Percentiles rank a stretch among this genome's conserved stretches.
Conservation (phyloP, 208 protist genomes). For the Leishmania aethiopica region DNA sequence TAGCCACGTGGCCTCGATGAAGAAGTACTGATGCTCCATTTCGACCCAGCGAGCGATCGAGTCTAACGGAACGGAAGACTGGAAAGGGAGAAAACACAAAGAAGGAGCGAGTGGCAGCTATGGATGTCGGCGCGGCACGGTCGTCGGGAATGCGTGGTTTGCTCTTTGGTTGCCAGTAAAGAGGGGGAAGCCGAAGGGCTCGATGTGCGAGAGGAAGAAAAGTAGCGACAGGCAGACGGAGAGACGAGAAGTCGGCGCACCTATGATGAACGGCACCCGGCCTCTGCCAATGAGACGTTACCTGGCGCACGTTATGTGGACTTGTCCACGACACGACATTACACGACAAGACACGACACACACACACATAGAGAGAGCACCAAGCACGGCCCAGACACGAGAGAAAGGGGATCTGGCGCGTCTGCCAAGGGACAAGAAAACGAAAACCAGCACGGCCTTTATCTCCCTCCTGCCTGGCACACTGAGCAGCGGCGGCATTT, state of each 20-base stretch:
- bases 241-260: neutral
- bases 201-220: neutral
- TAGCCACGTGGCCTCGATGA: constrained; percentile 37
- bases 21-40: constrained; percentile 22
- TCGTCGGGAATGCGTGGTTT: neutral
- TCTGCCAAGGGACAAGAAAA: neutral
- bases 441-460: neutral
- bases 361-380: neutral
- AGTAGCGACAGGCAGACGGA: neutral
- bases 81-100: neutral
- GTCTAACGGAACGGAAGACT: neutral
- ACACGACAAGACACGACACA: no score
- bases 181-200: neutral
- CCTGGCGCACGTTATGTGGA: neutral
- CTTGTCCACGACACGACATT: neutral
- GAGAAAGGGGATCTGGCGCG: neutral
- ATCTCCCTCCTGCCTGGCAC: neutral
- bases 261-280: neutral
- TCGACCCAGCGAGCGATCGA: neutral
- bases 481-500: neutral
- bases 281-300: neutral
- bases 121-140: neutral
- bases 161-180: neutral
- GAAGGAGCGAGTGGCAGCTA: neutral
- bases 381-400: neutral